Percentiles rank a stretch among this genome's conserved stretches.
Evolutionary conservation across 75 land plant genomes (phyloP).

Genomic region (Sequoiadendron giganteum): DNA sequence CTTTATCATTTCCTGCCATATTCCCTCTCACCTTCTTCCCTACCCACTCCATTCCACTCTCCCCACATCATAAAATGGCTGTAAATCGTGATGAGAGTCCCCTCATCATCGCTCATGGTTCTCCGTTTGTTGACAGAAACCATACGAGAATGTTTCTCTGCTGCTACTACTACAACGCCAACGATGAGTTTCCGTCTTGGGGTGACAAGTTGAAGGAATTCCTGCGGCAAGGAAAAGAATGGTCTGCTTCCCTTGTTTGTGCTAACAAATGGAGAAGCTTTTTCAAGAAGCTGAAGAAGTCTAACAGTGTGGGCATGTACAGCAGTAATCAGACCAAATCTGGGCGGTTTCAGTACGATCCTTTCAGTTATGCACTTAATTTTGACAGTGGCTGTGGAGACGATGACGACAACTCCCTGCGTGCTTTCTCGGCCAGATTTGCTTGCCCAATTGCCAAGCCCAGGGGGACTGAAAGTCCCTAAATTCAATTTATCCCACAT

Average conservation of each 20-base stretch:
- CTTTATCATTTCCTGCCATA: not conserved
- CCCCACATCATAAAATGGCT: not conserved
- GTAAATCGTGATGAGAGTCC: not conserved
- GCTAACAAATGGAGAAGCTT: not conserved
- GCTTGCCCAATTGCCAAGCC: slow-evolving; percentile 18
- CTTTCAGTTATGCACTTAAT: not conserved
- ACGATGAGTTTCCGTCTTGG: not conserved
- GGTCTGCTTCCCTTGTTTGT: not conserved
- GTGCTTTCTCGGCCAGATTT: slow-evolving; percentile 22
- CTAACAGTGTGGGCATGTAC: not conserved
- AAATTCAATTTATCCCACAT: too few species aligned
- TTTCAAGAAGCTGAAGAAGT: not conserved
- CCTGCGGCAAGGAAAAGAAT: not conserved
- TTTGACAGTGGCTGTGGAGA: not conserved
- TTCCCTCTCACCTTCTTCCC: not conserved
- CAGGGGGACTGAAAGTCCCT: not conserved
- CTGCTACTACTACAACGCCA: not conserved
- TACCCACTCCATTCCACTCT: not conserved
- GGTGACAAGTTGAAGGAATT: not conserved
- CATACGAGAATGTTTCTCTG: not conserved
- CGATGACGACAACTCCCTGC: slow-evolving; percentile 11
- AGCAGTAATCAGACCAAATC: not conserved
- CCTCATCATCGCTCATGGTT: not conserved
- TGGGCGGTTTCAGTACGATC: not conserved
- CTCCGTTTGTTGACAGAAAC: not conserved